A percentile compares a stretch with the other conserved stretches of the same genome.
These are phyloP conservation scores for Epichloe festucae DNA, from an alignment of 2,329 filamentous ascomycete genomes.

Conservation along the genomic window DNA sequence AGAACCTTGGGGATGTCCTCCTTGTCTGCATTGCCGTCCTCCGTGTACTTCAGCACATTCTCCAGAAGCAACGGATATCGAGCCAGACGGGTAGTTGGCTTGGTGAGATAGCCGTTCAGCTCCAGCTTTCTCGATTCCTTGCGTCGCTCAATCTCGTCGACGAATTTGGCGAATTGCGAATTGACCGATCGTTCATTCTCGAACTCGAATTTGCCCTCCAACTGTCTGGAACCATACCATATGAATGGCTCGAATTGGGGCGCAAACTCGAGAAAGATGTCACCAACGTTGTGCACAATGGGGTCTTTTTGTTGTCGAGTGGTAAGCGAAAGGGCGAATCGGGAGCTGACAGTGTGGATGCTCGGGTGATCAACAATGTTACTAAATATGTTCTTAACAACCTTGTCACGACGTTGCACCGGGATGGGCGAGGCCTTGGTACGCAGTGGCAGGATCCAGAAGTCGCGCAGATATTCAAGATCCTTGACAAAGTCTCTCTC, in stretches of 20 bases:
- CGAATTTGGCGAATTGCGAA: constrained; percentile 73
- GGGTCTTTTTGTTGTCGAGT: constrained; percentile 80
- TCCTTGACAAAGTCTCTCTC: constrained; percentile 99
- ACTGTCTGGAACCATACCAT: constrained; percentile 85
- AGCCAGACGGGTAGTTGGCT: constrained; percentile 88
- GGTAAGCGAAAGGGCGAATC: constrained; percentile 78
- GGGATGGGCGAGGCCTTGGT: constrained; percentile 79
- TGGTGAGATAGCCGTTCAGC: constrained; percentile 93
- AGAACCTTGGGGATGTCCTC: constrained; percentile 87
- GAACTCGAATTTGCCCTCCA: constrained; percentile 96
- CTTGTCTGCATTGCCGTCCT: constrained; percentile 79
- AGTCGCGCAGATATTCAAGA: constrained; percentile 91
- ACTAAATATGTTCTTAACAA: constrained; percentile 87
- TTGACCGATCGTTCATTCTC: constrained; percentile 90
- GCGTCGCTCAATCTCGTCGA: constrained; percentile 88
- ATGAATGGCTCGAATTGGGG: constrained; percentile 94
- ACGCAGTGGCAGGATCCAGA: constrained; percentile 91
- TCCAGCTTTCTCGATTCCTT: constrained; percentile 96
- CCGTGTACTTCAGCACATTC: constrained; percentile 82
- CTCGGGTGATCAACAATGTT: constrained; percentile 76
- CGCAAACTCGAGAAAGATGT: constrained; percentile 87
- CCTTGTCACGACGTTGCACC: constrained; percentile 72
- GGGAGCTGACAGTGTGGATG: constrained; percentile 82
- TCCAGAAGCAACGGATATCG: constrained; percentile 88
- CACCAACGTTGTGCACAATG: constrained; percentile 79